phyloP scores from a whole-genome alignment of 2,329 filamentous ascomycete species.

The Hyphodiscus sp. region DNA sequence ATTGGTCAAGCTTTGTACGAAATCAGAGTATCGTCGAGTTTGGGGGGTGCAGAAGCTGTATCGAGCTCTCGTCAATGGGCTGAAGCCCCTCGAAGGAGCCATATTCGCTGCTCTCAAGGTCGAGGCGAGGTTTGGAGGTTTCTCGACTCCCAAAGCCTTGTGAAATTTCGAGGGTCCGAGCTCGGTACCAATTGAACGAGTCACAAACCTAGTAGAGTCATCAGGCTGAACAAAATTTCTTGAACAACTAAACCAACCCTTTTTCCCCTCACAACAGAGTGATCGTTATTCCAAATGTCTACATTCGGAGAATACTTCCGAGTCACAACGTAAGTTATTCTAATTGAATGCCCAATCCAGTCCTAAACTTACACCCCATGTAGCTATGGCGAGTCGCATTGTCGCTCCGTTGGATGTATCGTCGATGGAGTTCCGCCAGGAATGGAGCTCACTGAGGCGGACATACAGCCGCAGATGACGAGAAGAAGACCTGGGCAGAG shows the following conservation, averaged over 20 bases:
- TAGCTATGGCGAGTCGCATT: conserved; percentile 77
- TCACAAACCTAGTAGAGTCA: conserved; percentile 11
- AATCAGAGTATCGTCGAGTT: conserved; percentile 12
- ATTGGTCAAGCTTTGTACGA: conserved; percentile 23
- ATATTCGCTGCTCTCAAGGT: conserved; percentile 11
- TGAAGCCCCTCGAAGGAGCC: conserved; percentile 26
- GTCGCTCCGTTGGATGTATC: conserved; percentile 88
- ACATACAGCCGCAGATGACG: conserved; percentile 94
- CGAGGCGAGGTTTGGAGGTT: not conserved
- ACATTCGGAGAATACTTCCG: conserved; percentile 79
- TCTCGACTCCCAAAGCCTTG: conserved; percentile 1
- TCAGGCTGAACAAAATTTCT: conserved; percentile 16
- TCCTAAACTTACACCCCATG: conserved; percentile 4
- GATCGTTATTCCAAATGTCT: conserved; percentile 54
- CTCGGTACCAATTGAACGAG: conserved; percentile 6
- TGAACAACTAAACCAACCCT: not conserved
- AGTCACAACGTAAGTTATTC: conserved; percentile 58
- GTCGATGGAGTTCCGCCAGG: conserved; percentile 88
- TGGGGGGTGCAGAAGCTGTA: not conserved
- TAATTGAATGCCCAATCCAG: conserved; percentile 4
- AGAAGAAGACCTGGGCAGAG: conserved; percentile 84
- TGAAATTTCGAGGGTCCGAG: conserved; percentile 8
- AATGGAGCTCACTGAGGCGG: conserved; percentile 74
- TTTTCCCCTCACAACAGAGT: conserved; percentile 2
- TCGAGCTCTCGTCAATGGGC: conserved; percentile 5